Evolutionary conservation across 768 basidiomycete species (phyloP).

Genomic region (Exidia glandulosa): DNA sequence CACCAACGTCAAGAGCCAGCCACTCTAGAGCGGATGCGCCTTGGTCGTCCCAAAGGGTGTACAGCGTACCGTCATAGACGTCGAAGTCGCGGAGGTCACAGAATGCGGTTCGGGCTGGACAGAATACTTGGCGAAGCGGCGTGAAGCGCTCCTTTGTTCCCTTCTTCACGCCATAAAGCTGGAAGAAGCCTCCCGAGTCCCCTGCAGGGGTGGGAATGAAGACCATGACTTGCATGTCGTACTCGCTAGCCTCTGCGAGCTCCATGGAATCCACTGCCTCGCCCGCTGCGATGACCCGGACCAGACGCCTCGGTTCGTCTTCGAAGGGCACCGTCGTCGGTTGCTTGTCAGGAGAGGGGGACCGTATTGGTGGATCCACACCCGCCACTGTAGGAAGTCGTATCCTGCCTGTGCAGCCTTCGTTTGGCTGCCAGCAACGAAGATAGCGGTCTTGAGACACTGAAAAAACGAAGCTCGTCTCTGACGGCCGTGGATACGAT

Average conservation of each 20-base stretch:
- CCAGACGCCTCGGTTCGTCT: conserved; percentile 47
- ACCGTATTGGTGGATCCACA: conserved; percentile 19
- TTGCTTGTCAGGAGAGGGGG: not conserved
- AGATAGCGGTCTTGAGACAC: conserved; percentile 80
- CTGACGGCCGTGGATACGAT: conserved; percentile 64
- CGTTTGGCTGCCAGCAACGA: conserved; percentile 62
- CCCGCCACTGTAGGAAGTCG: conserved; percentile 29
- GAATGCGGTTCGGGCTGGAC: conserved; percentile 47
- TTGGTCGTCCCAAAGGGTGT: conserved; percentile 72
- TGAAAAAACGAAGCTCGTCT: conserved; percentile 67
- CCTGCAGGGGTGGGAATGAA: conserved; percentile 61
- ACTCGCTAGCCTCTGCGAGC: conserved; percentile 32
- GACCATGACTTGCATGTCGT: conserved; percentile 50
- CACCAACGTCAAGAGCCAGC: conserved; percentile 34
- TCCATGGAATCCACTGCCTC: conserved; percentile 1
- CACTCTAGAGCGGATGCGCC: conserved; percentile 62
- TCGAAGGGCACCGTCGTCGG: conserved; percentile 39
- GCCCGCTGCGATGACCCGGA: conserved; percentile 41
- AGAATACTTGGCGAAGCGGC: conserved; percentile 47
- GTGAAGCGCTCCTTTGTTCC: conserved; percentile 16
- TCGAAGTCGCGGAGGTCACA: conserved; percentile 71
- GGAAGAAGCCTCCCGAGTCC: conserved; percentile 71
- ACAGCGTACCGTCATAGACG: conserved; percentile 44
- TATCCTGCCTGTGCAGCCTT: conserved; percentile 55
- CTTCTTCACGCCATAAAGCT: conserved; percentile 33